A percentile compares a stretch with the other conserved stretches of the same genome.
Conservation (phyloP, 192 early-diverging fungal genomes). For the Podila horticola region DNA sequence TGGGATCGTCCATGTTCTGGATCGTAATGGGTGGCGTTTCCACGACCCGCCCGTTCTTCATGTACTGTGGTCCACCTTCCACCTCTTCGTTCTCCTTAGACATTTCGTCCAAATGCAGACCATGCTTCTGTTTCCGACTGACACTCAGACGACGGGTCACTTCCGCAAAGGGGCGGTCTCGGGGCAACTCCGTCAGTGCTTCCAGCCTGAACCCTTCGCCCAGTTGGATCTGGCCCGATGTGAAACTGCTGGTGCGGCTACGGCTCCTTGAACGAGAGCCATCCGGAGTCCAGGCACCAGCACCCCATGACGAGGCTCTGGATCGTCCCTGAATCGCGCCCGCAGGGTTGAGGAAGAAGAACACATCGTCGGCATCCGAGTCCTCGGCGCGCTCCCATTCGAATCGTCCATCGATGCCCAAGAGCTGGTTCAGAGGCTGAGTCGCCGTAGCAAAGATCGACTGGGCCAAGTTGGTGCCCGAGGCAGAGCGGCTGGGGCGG, state of each 20-base stretch:
- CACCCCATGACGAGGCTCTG: conserved; percentile 54
- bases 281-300: conserved; percentile 49
- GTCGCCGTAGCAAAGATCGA: conserved; percentile 31
- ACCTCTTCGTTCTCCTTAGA: conserved; percentile 10
- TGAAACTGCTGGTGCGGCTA: conserved; percentile 59
- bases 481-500: conserved; percentile 46
- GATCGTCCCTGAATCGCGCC: conserved; percentile 55
- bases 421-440: conserved; percentile 55
- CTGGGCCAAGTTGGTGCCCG: conserved; percentile 26
- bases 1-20: conserved; percentile 46
- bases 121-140: conserved; percentile 34
- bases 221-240: conserved; percentile 38
- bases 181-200: conserved; percentile 57
- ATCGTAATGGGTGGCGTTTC: conserved; percentile 44
- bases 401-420: conserved; percentile 68
- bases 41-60: conserved; percentile 27
- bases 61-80: conserved; percentile 26
- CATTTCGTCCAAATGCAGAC: conserved; percentile 13
- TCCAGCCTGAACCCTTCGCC: conserved; percentile 61
- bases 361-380: conserved; percentile 63
- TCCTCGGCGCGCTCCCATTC: conserved; percentile 63
- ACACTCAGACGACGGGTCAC: conserved; percentile 32
- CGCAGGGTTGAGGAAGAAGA: conserved; percentile 63
- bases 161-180: conserved; percentile 51
- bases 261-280: conserved; percentile 50